Conservation (phyloP, 306 rosid species). For the Styphnolobium japonicum region DNA sequence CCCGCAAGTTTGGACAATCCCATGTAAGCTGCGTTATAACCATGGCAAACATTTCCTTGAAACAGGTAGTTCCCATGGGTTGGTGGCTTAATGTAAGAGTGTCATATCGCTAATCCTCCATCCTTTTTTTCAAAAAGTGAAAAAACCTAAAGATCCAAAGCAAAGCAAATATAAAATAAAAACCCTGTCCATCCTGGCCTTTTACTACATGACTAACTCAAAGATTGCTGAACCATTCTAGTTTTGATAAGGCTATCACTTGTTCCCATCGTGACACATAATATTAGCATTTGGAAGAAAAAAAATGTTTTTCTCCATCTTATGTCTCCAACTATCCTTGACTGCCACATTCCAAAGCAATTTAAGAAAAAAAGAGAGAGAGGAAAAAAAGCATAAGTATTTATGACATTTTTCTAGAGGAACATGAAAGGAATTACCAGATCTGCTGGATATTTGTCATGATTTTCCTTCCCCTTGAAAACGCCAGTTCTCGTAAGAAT, state of each 20-base stretch:
- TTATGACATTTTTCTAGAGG: not conserved
- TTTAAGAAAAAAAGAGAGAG: not conserved
- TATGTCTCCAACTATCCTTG: not conserved
- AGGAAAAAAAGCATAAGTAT: not conserved
- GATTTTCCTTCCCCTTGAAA: conserved; percentile 84
- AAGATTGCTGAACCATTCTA: not conserved
- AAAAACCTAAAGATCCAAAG: not conserved
- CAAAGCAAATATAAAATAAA: not conserved
- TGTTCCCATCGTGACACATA: not conserved
- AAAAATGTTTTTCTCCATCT: not conserved
- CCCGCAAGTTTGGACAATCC: not conserved
- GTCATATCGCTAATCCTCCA: not conserved
- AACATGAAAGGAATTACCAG: conserved; percentile 36
- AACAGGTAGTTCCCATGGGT: not conserved
- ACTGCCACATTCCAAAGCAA: not conserved
- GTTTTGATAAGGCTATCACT: not conserved
- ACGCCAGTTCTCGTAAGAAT: conserved; percentile 92
- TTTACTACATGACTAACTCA: not conserved
- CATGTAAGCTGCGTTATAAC: not conserved
- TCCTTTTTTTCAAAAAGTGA: not conserved
- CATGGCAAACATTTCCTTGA: not conserved
- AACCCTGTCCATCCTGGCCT: not conserved
- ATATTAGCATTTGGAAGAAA: not conserved
- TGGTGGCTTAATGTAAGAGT: not conserved
- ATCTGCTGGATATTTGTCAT: conserved; percentile 49